Evolutionary conservation across 2,329 filamentous ascomycete species (phyloP).

Genomic region (Fusarium albosuccineum): DNA sequence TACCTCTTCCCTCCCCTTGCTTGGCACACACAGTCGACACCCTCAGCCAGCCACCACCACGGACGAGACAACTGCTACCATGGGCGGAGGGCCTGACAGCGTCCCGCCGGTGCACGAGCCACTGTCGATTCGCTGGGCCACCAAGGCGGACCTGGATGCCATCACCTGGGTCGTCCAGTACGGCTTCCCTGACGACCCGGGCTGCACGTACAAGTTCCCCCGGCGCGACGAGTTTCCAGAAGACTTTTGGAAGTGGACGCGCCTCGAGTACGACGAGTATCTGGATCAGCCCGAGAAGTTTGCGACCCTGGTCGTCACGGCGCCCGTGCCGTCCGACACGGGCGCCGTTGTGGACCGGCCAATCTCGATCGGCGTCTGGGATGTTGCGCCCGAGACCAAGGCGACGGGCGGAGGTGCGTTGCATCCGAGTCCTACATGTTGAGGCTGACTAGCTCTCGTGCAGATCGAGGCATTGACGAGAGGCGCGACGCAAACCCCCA

Average conservation of each 20-base stretch:
- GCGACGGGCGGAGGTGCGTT: constrained; percentile 8
- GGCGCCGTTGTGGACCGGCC: background rate
- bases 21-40: too few relatives aligned
- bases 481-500: constrained; percentile 7
- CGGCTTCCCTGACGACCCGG: background rate
- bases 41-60: too few relatives aligned
- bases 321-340: background rate
- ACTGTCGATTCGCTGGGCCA: background rate
- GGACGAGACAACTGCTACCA: background rate
- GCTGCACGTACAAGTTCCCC: constrained; percentile 1
- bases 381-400: background rate
- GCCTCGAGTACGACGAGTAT: constrained; percentile 18
- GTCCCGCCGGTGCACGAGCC: background rate
- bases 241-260: constrained; percentile 24
- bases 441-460: too few relatives aligned
- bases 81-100: constrained; percentile 1
- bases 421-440: too few relatives aligned
- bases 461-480: constrained; percentile 21
- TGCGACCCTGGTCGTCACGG: background rate
- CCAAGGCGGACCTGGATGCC: background rate
- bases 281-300: constrained; percentile 14
- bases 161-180: constrained; percentile 2
- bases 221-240: background rate
- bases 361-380: background rate
- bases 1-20: too few relatives aligned